These are phyloP conservation scores for Globisporangium abappressorium DNA, from an alignment of 352 stramenopile genomes.

Conservation along the genomic window DNA sequence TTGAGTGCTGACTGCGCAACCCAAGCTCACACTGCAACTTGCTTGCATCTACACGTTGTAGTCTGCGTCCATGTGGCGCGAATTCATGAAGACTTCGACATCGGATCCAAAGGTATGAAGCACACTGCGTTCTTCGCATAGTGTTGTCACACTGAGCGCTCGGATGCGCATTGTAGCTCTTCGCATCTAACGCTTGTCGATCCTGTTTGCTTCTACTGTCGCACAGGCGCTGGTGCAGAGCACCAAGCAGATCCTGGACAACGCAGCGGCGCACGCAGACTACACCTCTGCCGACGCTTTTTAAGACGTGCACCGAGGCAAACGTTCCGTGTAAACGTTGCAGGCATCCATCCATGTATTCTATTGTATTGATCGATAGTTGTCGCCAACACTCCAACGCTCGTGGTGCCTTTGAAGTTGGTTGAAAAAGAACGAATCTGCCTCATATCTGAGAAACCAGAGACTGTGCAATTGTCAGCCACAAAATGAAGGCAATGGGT, in stretches of 20 bases:
- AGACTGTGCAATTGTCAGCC: neutral
- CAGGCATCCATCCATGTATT: no score
- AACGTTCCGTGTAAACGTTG: no score
- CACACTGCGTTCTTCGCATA: neutral
- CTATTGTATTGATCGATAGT: no score
- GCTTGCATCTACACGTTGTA: constrained; percentile 1
- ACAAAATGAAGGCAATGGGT: neutral
- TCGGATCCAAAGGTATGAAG: constrained; percentile 28
- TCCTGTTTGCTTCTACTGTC: neutral
- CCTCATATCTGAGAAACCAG: neutral
- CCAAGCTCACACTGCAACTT: neutral
- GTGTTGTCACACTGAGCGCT: neutral
- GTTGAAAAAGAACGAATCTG: neutral
- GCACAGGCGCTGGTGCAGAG: constrained; percentile 31
- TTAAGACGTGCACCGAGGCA: neutral
- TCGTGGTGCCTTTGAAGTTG: no score
- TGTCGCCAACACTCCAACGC: no score
- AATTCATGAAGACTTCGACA: constrained; percentile 42
- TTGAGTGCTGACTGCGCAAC: neutral
- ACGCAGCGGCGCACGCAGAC: constrained; percentile 6
- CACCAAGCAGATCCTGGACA: constrained; percentile 43
- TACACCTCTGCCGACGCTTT: constrained; percentile 6
- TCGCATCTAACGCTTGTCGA: neutral
- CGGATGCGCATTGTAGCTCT: neutral
- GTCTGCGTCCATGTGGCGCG: constrained; percentile 45